Percentiles rank a stretch among this genome's conserved stretches.
Conservation (phyloP, 371 early-diverging fungal species). For the Actinomortierella ambigua region DNA sequence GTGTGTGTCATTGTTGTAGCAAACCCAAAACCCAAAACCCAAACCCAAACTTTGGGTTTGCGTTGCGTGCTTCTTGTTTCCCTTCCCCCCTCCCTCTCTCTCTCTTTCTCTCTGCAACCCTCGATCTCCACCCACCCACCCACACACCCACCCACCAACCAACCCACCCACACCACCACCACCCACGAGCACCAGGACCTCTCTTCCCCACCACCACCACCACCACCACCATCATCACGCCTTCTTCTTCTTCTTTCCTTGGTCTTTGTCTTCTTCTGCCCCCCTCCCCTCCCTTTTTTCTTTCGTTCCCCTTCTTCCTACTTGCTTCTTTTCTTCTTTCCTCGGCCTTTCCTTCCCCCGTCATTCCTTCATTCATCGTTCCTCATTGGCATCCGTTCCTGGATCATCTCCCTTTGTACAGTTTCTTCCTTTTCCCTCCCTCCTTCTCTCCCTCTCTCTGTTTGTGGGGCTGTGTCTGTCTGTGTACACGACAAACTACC, state of each 20-base stretch:
- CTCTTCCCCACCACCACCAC: too few species aligned
- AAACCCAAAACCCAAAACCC: too few species aligned
- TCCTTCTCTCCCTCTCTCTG: neutral
- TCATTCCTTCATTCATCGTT: neutral
- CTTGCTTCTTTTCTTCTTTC: conserved; percentile 3
- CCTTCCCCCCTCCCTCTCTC: neutral
- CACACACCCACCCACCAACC: too few species aligned
- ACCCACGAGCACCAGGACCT: too few species aligned
- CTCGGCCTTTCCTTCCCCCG: neutral
- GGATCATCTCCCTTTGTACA: neutral
- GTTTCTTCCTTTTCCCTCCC: conserved; percentile 1
- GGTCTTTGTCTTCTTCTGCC: neutral
- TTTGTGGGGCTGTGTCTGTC: neutral
- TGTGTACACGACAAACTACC: neutral
- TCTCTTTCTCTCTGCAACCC: conserved; percentile 1
- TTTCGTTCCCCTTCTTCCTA: neutral
- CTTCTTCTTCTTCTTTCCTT: neutral
- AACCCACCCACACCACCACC: too few species aligned
- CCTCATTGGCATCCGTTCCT: too few species aligned
- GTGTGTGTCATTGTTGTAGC: too few species aligned
- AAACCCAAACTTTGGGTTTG: too few species aligned
- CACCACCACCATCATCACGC: neutral
- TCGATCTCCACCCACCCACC: too few species aligned
- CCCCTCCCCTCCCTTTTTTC: neutral
- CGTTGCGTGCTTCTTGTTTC: neutral